phyloP scores from a whole-genome alignment of 805 yeast species.

The Maudiozyma turicensis region DNA sequence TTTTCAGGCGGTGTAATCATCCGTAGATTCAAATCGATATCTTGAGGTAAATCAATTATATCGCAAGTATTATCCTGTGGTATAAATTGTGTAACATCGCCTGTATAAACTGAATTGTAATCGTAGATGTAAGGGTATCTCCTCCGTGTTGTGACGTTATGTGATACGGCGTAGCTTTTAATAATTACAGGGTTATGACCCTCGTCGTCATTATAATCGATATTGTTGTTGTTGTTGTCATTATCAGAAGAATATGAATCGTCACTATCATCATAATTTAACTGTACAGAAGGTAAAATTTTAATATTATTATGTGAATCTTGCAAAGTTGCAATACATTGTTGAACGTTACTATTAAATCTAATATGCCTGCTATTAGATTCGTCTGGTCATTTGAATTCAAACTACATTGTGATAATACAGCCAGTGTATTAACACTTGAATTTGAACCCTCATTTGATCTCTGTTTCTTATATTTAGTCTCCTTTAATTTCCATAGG shows the following conservation, averaged over 20 bases:
- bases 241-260: neutral
- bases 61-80: conserved; percentile 23
- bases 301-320: neutral
- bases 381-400: neutral
- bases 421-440: neutral
- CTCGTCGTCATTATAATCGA: neutral
- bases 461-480: neutral
- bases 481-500: conserved; percentile 15
- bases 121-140: conserved; percentile 71
- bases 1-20: neutral
- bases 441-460: neutral
- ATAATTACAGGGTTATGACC: neutral
- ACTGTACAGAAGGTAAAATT: conserved; percentile 2
- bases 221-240: neutral
- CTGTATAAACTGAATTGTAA: conserved; percentile 64
- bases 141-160: conserved; percentile 57
- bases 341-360: conserved; percentile 6
- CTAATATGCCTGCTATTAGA: conserved; percentile 6
- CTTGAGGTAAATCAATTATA: conserved; percentile 26
- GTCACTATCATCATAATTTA: conserved; percentile 1
- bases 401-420: neutral
- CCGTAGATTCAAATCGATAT: neutral
- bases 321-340: conserved; percentile 3
- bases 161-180: conserved; percentile 44
- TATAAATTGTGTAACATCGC: conserved; percentile 30